Conservation (phyloP, 148 eudicot species). For the Salicornia ramosissima region DNA sequence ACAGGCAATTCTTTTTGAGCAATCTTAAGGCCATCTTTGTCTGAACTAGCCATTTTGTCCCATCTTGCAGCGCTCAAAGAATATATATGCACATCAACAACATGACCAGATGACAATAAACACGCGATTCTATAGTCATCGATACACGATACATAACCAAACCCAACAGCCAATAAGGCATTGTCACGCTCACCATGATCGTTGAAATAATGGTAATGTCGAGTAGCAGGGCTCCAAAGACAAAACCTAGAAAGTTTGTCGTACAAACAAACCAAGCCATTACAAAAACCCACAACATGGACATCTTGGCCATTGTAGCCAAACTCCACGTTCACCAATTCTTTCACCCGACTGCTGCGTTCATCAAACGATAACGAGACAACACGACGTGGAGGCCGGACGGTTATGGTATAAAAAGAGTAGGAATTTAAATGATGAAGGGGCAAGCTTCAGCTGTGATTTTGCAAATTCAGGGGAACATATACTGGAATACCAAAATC, state of each 20-base stretch:
- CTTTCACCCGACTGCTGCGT: background rate
- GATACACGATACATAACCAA: slow-evolving; percentile 18
- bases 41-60: slow-evolving; percentile 13
- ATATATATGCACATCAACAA: slow-evolving; percentile 13
- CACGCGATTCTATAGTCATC: slow-evolving; percentile 24
- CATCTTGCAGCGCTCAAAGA: slow-evolving; percentile 10
- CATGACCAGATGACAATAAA: slow-evolving; percentile 1
- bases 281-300: slow-evolving; percentile 14
- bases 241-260: background rate
- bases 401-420: background rate
- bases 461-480: background rate
- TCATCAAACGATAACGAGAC: background rate
- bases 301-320: background rate
- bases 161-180: slow-evolving; percentile 22
- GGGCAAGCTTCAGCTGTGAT: background rate
- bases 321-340: background rate
- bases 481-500: background rate
- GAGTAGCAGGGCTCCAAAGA: slow-evolving; percentile 24
- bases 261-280: slow-evolving; percentile 16
- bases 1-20: slow-evolving; percentile 2
- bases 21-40: slow-evolving; percentile 6
- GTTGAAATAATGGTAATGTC: slow-evolving; percentile 7
- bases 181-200: slow-evolving; percentile 8
- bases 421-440: background rate
- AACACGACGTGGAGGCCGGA: background rate